These are phyloP conservation scores for Suhomyces choctaworum DNA, from an alignment of 1,139 yeast genomes.

Conservation along the genomic window DNA sequence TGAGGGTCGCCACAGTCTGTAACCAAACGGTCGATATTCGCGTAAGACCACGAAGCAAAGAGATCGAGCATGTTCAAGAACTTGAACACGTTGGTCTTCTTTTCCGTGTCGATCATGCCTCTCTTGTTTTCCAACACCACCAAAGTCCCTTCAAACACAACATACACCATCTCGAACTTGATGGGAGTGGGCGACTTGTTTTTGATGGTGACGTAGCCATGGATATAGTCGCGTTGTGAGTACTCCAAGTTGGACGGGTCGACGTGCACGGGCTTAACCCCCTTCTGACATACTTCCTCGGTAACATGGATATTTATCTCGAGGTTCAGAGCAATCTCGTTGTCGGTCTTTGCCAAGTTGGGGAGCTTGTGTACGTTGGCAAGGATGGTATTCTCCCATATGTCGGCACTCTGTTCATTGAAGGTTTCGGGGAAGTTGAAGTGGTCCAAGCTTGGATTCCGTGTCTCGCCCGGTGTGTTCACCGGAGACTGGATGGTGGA, in stretches of 20 bases:
- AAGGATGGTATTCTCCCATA: constrained; percentile 47
- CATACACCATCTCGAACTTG: constrained; percentile 38
- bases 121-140: constrained; percentile 28
- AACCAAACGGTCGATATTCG: constrained; percentile 45
- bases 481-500: constrained; percentile 15
- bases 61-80: constrained; percentile 48
- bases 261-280: constrained; percentile 29
- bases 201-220: constrained; percentile 34
- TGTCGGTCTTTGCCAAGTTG: constrained; percentile 32
- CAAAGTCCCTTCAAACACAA: constrained; percentile 33
- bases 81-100: constrained; percentile 30
- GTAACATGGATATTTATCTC: constrained; percentile 38
- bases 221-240: constrained; percentile 36
- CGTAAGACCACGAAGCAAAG: constrained; percentile 50
- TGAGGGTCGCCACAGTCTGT: constrained; percentile 51
- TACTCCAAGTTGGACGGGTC: constrained; percentile 30
- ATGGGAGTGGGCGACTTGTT: constrained; percentile 27
- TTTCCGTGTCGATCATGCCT: constrained; percentile 32
- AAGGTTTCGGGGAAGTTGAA: constrained; percentile 17
- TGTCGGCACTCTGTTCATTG: constrained; percentile 32
- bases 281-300: constrained; percentile 45
- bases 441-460: constrained; percentile 8
- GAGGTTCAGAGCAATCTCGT: constrained; percentile 28
- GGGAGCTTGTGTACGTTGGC: constrained; percentile 46
- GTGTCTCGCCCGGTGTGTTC: constrained; percentile 7